Percentiles rank a stretch among this genome's conserved stretches.
phyloP scores from a whole-genome alignment of 306 rosid species.

The Biancaea sappan region DNA sequence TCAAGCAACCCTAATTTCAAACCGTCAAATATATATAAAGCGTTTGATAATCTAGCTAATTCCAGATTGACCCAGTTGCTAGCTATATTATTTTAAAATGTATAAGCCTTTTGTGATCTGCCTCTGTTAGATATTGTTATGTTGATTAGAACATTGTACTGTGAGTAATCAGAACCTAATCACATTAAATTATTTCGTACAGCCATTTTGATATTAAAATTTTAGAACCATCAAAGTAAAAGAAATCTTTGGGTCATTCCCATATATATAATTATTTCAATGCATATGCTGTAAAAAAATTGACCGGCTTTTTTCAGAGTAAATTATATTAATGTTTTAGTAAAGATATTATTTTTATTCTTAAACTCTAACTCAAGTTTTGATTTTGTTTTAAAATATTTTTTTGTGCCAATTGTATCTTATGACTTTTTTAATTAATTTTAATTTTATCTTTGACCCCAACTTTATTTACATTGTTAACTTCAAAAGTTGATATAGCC shows the following conservation, averaged over 20 bases:
- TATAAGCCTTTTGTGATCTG: background rate
- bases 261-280: background rate
- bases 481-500: too few species aligned
- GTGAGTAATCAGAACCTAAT: slow-evolving; percentile 1
- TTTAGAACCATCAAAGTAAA: background rate
- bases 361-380: too few species aligned
- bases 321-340: too few species aligned
- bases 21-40: background rate
- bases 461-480: too few species aligned
- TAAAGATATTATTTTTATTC: too few species aligned
- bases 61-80: background rate
- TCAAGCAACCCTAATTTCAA: background rate
- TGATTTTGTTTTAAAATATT: too few species aligned
- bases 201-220: background rate
- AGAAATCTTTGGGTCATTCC: background rate
- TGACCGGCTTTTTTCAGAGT: too few species aligned
- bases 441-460: too few species aligned
- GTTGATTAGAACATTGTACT: background rate
- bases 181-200: background rate
- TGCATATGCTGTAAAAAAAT: too few species aligned
- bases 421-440: too few species aligned
- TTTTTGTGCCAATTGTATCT: too few species aligned
- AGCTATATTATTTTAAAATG: background rate
- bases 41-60: background rate
- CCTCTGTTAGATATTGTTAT: background rate